A percentile compares a stretch with the other conserved stretches of the same genome.
These are phyloP conservation scores for Colletotrichum phormii DNA, from an alignment of 2,329 filamentous ascomycete species.

Conservation along the genomic window DNA sequence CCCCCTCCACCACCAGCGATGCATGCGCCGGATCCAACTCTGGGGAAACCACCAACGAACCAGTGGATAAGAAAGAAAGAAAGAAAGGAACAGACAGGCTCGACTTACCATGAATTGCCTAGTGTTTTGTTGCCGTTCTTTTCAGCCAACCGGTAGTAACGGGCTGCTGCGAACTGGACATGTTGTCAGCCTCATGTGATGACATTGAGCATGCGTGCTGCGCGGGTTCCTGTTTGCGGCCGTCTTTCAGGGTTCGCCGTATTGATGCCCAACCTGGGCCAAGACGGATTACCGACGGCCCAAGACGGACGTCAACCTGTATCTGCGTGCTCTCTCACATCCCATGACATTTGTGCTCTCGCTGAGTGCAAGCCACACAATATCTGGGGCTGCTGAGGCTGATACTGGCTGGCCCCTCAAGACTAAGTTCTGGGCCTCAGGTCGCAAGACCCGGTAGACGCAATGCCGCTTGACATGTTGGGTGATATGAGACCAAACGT, in stretches of 20 bases:
- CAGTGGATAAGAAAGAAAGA: constrained; percentile 8
- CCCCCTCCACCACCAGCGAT: not conserved
- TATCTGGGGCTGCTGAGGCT: constrained; percentile 23
- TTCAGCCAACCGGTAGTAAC: constrained; percentile 93
- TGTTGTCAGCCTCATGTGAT: constrained; percentile 64
- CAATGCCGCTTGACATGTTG: constrained; percentile 36
- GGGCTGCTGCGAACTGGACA: constrained; percentile 80
- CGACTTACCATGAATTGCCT: constrained; percentile 91
- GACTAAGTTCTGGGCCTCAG: not conserved
- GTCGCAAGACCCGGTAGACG: constrained; percentile 10
- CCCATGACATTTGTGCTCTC: constrained; percentile 16
- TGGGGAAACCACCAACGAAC: constrained; percentile 26
- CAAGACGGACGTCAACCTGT: not conserved
- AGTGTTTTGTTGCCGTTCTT: constrained; percentile 88
- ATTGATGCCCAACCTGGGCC: constrained; percentile 55
- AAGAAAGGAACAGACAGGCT: constrained; percentile 35
- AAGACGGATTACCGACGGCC: not conserved
- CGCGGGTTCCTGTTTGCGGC: constrained; percentile 22
- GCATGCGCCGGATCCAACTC: constrained; percentile 9
- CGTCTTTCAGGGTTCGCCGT: constrained; percentile 41
- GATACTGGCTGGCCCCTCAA: not conserved
- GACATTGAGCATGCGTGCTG: constrained; percentile 24
- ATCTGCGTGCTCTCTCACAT: constrained; percentile 29
- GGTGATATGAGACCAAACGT: constrained; percentile 55
- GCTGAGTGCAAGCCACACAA: constrained; percentile 19